Evolutionary conservation across 2,329 filamentous ascomycete genomes (phyloP).

Genomic region (Myriosclerotinia scirpicola): DNA sequence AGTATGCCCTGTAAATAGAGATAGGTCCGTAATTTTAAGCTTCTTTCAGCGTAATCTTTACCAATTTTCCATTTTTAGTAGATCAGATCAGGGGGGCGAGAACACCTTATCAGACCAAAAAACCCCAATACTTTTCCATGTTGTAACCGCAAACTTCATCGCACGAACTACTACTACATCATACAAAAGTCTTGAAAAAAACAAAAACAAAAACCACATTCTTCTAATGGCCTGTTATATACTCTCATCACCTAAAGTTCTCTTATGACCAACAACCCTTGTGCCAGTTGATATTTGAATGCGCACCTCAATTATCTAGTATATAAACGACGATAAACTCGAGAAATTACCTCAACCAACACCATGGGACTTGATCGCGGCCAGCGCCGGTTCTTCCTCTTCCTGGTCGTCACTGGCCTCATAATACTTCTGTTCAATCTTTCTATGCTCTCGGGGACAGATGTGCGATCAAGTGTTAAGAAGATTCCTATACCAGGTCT

Average conservation of each 20-base stretch:
- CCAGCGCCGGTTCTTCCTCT: conserved; percentile 34
- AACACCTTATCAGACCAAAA: conserved; percentile 2
- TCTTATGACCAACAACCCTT: conserved; percentile 10
- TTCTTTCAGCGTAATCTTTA: neutral
- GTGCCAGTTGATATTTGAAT: neutral
- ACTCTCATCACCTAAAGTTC: neutral
- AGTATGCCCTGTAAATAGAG: neutral
- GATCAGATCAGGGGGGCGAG: neutral
- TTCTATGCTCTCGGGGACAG: conserved; percentile 32
- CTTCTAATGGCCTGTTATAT: conserved; percentile 9
- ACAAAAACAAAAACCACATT: neutral
- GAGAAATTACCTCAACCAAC: conserved; percentile 4
- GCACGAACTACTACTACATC: neutral
- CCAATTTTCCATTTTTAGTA: neutral
- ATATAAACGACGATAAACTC: neutral
- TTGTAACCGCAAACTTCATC: neutral
- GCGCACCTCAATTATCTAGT: neutral
- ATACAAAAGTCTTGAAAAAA: neutral
- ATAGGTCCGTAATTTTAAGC: neutral
- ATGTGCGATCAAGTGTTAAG: conserved; percentile 35
- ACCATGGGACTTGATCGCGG: conserved; percentile 34
- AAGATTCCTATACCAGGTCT: conserved; percentile 33
- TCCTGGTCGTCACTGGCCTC: conserved; percentile 30
- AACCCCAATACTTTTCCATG: neutral
- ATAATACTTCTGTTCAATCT: conserved; percentile 37